Conservation (phyloP, 1,284 basidiomycete genomes). For the Sanghuangporus sanghuang region DNA sequence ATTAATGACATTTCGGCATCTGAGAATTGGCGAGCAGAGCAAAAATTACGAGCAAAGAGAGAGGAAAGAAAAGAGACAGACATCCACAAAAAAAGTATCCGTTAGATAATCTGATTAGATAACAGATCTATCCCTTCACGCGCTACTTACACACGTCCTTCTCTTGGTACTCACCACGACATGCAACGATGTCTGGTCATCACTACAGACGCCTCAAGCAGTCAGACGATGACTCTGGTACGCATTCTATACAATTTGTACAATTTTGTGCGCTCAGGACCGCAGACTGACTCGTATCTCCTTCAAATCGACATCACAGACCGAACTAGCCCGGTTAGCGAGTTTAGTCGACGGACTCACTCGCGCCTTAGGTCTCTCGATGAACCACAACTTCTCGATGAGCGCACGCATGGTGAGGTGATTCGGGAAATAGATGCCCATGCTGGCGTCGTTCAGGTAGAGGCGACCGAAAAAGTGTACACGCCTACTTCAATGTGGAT, state of each 20-base stretch:
- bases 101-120: constrained; percentile 3
- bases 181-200: not conserved
- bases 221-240: not conserved
- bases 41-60: not conserved
- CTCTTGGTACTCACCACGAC: not conserved
- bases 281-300: not conserved
- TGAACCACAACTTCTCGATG: not conserved
- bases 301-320: not conserved
- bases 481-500: constrained; percentile 53
- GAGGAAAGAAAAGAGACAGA: not conserved
- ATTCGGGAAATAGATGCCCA: constrained; percentile 30
- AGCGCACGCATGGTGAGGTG: constrained; percentile 3
- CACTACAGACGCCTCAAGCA: not conserved
- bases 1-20: too few species aligned
- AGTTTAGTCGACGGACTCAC: not conserved
- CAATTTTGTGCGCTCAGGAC: not conserved
- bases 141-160: not conserved
- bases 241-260: not conserved
- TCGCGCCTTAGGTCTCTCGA: not conserved
- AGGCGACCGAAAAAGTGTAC: constrained; percentile 48
- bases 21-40: too few species aligned
- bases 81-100: not conserved
- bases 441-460: constrained; percentile 44
- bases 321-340: not conserved
- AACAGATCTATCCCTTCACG: not conserved